phyloP scores from a whole-genome alignment of 805 yeast species.

The Jamesozyma jinghongensis region DNA sequence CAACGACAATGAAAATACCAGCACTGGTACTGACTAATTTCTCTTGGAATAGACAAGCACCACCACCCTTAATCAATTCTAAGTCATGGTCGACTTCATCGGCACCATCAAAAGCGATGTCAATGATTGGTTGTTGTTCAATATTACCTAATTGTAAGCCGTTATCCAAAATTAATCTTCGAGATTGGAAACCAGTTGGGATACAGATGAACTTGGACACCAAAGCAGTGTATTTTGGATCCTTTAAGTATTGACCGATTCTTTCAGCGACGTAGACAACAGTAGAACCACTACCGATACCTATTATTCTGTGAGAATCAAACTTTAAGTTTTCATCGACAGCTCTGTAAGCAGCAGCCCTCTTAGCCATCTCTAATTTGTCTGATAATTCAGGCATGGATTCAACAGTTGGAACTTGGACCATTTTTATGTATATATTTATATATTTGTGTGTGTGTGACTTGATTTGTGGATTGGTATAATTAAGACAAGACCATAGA shows the following conservation, averaged over 20 bases:
- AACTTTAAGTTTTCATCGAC: constrained; percentile 63
- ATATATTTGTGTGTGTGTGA: not conserved
- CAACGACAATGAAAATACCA: constrained; percentile 71
- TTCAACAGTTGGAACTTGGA: constrained; percentile 6
- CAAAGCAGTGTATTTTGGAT: constrained; percentile 31
- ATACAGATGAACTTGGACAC: constrained; percentile 56
- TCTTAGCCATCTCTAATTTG: constrained; percentile 72
- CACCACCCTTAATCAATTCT: constrained; percentile 95
- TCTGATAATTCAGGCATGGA: constrained; percentile 12
- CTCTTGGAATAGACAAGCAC: constrained; percentile 95
- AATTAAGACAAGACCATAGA: not conserved
- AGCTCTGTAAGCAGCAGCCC: constrained; percentile 83
- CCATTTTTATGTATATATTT: not conserved
- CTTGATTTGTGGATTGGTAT: too few species aligned
- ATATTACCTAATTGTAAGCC: constrained; percentile 71
- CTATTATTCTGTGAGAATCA: constrained; percentile 60
- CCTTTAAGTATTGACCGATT: constrained; percentile 45
- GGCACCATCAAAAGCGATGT: constrained; percentile 96
- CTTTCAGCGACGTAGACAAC: constrained; percentile 96
- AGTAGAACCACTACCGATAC: constrained; percentile 95
- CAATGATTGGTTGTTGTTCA: constrained; percentile 75
- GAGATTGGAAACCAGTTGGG: constrained; percentile 96
- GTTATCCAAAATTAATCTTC: constrained; percentile 72
- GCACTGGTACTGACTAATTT: constrained; percentile 84
- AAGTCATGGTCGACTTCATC: constrained; percentile 83